Conservation (phyloP, 2,329 filamentous ascomycete species). For the Orbilia quercus region DNA sequence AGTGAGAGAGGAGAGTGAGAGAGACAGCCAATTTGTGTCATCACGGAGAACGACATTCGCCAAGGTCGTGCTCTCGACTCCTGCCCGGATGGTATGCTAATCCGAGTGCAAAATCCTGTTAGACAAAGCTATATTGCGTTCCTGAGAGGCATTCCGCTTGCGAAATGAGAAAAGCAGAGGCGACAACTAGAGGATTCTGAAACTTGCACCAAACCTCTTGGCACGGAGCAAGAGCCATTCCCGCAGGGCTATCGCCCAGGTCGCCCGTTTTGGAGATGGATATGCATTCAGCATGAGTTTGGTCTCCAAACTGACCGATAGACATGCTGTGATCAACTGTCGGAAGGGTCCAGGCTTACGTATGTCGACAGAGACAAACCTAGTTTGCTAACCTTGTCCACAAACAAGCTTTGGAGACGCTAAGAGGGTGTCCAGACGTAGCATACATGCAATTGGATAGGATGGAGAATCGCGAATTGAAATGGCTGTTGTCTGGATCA, state of each 20-base stretch:
- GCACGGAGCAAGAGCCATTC: background rate
- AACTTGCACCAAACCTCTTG: conserved; percentile 16
- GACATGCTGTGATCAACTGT: background rate
- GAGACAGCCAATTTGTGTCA: background rate
- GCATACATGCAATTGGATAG: too few species aligned
- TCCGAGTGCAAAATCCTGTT: too few species aligned
- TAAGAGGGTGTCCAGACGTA: too few species aligned
- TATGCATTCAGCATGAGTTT: conserved; percentile 13
- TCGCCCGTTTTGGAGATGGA: background rate
- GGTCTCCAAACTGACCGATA: background rate
- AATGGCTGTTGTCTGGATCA: too few species aligned
- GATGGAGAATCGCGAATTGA: too few species aligned
- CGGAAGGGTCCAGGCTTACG: conserved; percentile 4
- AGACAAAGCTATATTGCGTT: conserved; percentile 5
- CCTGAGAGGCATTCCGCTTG: conserved; percentile 26
- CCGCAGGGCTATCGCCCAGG: background rate
- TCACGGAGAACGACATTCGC: conserved; percentile 1
- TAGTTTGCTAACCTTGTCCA: background rate
- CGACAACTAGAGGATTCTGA: conserved; percentile 4
- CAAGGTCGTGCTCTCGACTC: too few species aligned
- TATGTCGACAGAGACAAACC: background rate
- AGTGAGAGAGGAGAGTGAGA: background rate
- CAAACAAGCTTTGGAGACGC: too few species aligned
- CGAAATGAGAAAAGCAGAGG: conserved; percentile 4
- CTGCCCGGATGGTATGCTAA: too few species aligned